Conservation (phyloP, 768 basidiomycete genomes). For the Lenzites betulinus region DNA sequence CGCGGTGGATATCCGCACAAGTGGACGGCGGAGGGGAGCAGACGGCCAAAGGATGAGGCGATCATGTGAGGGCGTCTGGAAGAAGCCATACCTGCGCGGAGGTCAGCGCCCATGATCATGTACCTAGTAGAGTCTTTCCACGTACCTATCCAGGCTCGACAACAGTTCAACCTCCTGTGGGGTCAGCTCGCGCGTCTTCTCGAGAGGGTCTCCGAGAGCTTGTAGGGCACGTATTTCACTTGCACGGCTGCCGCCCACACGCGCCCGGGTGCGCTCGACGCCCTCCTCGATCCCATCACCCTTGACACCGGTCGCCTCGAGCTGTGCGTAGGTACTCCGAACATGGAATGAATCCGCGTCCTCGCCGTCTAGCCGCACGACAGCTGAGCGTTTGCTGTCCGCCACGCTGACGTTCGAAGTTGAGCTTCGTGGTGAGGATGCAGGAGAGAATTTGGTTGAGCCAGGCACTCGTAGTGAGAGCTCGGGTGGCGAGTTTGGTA, state of each 20-base stretch:
- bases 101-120: neutral
- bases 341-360: slow-evolving; percentile 84
- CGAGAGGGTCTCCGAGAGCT: slow-evolving; percentile 55
- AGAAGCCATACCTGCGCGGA: slow-evolving; percentile 84
- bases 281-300: slow-evolving; percentile 96
- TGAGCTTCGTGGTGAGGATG: slow-evolving; percentile 39
- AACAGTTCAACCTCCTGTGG: slow-evolving; percentile 75
- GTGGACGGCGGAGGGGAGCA: slow-evolving; percentile 60
- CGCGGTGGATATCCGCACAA: slow-evolving; percentile 42
- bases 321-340: slow-evolving; percentile 82
- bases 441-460: slow-evolving; percentile 23
- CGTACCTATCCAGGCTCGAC: slow-evolving; percentile 84
- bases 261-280: slow-evolving; percentile 86
- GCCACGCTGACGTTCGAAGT: slow-evolving; percentile 37
- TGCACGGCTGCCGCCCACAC: slow-evolving; percentile 53
- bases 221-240: slow-evolving; percentile 62
- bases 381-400: slow-evolving; percentile 54
- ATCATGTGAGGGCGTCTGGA: slow-evolving; percentile 77
- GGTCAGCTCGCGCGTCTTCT: slow-evolving; percentile 67
- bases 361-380: slow-evolving; percentile 76
- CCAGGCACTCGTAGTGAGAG: slow-evolving; percentile 21
- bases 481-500: slow-evolving; percentile 20
- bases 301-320: slow-evolving; percentile 89
- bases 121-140: slow-evolving; percentile 21
- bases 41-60: slow-evolving; percentile 74